A percentile compares a stretch with the other conserved stretches of the same genome.
phyloP scores from a whole-genome alignment of 768 basidiomycete species.

The Termitomyces sp. region DNA sequence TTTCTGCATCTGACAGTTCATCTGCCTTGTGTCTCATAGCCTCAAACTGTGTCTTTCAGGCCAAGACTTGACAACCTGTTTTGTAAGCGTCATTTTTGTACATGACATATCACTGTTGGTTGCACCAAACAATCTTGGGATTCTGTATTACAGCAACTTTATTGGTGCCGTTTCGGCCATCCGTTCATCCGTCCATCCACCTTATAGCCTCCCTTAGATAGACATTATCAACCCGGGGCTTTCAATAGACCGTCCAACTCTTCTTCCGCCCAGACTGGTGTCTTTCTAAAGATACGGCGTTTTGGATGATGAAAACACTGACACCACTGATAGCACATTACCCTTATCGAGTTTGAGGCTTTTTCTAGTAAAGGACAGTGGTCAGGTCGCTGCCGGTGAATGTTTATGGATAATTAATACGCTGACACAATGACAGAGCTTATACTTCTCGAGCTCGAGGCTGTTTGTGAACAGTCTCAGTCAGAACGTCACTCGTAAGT shows the following conservation, averaged over 20 bases:
- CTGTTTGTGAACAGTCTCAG: background rate
- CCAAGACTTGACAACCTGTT: background rate
- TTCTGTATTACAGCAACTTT: background rate
- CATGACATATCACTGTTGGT: conserved; percentile 12
- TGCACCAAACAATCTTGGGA: conserved; percentile 5
- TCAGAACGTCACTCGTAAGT: background rate
- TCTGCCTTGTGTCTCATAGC: background rate
- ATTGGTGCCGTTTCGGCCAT: background rate
- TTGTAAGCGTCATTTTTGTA: background rate
- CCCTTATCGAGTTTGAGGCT: background rate
- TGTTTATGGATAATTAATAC: background rate
- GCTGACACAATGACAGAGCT: too few species aligned
- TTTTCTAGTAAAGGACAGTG: background rate
- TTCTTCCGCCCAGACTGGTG: background rate
- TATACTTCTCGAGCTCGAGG: background rate
- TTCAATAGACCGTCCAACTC: background rate
- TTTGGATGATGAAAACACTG: background rate
- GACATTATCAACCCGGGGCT: background rate
- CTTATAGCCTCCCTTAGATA: background rate
- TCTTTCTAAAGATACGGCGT: background rate
- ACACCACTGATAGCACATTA: background rate
- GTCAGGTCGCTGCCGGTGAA: background rate
- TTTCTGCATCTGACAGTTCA: background rate
- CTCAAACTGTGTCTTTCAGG: background rate
- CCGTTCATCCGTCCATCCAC: background rate